Conservation (phyloP, 257 asterid species). For the Ballota nigra region DNA sequence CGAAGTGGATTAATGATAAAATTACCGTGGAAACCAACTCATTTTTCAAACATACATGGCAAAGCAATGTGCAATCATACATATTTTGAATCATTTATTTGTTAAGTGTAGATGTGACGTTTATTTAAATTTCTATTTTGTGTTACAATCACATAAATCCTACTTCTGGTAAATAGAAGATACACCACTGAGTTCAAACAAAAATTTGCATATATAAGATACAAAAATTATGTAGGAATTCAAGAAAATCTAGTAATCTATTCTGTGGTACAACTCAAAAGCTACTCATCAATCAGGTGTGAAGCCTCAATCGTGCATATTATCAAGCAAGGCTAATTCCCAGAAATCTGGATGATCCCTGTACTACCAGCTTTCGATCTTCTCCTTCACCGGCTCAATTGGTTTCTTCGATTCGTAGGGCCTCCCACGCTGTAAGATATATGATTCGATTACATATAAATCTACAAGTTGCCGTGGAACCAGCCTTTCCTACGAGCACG, state of each 20-base stretch:
- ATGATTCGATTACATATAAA: slow-evolving; percentile 19
- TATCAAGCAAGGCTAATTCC: neutral
- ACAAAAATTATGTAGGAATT: slow-evolving; percentile 20
- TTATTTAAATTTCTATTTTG: too few species aligned
- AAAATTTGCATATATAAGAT: slow-evolving; percentile 11
- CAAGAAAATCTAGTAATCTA: slow-evolving; percentile 4
- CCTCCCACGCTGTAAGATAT: slow-evolving; percentile 21
- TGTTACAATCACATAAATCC: too few species aligned
- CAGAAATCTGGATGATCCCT: slow-evolving; percentile 13
- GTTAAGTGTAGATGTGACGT: too few species aligned
- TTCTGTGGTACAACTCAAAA: slow-evolving; percentile 27
- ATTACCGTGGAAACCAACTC: too few species aligned
- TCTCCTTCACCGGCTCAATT: neutral
- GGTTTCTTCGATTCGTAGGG: slow-evolving; percentile 6
- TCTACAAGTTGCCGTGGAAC: slow-evolving; percentile 47
- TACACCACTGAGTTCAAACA: too few species aligned
- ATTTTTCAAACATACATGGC: too few species aligned
- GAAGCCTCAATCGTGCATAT: too few species aligned
- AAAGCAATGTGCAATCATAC: too few species aligned
- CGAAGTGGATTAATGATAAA: too few species aligned
- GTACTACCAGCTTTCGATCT: neutral
- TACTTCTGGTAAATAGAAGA: too few species aligned
- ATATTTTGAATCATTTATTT: too few species aligned
- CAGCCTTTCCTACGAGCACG: slow-evolving; percentile 91
- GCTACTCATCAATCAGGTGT: slow-evolving; percentile 2